Evolutionary conservation across 176 grass and related monocot genomes (phyloP), one percentile per base, ranked within the genome.

Genomic region (Carex myosuroides): DNA sequence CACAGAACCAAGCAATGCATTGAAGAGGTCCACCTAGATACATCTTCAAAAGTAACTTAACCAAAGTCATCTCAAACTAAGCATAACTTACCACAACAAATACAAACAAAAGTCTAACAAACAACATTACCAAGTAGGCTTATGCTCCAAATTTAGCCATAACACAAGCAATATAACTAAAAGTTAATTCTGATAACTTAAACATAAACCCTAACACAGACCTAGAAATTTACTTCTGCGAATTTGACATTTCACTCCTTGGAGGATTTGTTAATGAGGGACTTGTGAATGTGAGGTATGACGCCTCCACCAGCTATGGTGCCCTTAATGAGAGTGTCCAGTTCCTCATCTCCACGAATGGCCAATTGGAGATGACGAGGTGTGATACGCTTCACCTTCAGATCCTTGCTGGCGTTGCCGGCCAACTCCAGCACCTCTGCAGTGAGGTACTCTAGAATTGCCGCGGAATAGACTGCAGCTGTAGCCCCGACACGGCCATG

Each of bases 311-410:
- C 90, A 1, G 92, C 90, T 33, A 94, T 94, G 76, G 90, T 92
- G 0, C 86, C 92, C 88, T 94, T 94, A 62, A 94, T 94, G 9
- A 94, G 92, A 3, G 88, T 94, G 52, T 94, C 92, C 0, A 92
- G 90, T 70, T 94, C 92, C 77, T 94, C 90, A 13, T 94, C 93
- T 2, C 90, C 88, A 13, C 88, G 88, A 68, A 92, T 94, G 33
- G 93, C 90, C 54, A 94, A 86, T 86, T 94, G 90, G n/a, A 92
- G 88, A 76, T 94, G 92, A 73, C 92, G 90, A 37, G 90, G 92
- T 1, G 92, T 92, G 77, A 92, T 94, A 37, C 90, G 89, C 90
- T 94, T 94, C 24, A 94, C 90, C 37, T 94, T 94, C 70, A 94
- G 84, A 73, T 94, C 92, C 90, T 94, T 94, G 86, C 90, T 94